Conservation (phyloP, 1,284 basidiomycete species). For the Ustilago bromivora region DNA sequence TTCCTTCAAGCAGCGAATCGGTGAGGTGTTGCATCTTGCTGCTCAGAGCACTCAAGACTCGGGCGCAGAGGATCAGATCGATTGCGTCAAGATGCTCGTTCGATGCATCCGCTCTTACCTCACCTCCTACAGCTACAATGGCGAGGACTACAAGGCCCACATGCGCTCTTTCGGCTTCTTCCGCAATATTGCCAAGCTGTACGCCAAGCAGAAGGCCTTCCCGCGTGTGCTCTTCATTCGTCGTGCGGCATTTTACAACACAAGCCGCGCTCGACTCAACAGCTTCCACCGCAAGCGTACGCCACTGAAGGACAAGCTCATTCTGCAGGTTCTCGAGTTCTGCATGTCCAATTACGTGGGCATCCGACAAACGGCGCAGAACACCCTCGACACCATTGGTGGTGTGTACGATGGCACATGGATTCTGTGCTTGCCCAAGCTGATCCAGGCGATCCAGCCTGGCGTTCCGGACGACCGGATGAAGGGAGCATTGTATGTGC, state of each 20-base stretch:
- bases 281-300: conserved; percentile 84
- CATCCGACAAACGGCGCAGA: conserved; percentile 78
- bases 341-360: conserved; percentile 74
- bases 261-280: conserved; percentile 78
- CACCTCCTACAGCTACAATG: conserved; percentile 65
- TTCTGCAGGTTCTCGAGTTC: conserved; percentile 83
- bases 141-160: conserved; percentile 67
- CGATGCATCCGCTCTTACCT: conserved; percentile 63
- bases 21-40: conserved; percentile 79
- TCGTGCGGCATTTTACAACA: conserved; percentile 78
- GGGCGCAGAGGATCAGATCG: conserved; percentile 88
- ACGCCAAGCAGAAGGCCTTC: conserved; percentile 80
- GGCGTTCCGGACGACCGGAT: conserved; percentile 84
- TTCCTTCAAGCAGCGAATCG: conserved; percentile 77
- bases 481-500: conserved; percentile 91
- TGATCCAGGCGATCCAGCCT: conserved; percentile 76
- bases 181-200: conserved; percentile 73
- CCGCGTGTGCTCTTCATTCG: conserved; percentile 82
- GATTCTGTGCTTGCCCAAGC: conserved; percentile 77
- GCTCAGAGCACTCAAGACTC: conserved; percentile 73
- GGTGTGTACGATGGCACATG: conserved; percentile 86
- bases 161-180: conserved; percentile 57
- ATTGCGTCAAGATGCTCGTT: conserved; percentile 78
- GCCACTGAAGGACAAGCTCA: conserved; percentile 81
- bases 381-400: conserved; percentile 77